phyloP scores from a whole-genome alignment of 805 yeast genomes.

The Phaffomyces opuntiae region DNA sequence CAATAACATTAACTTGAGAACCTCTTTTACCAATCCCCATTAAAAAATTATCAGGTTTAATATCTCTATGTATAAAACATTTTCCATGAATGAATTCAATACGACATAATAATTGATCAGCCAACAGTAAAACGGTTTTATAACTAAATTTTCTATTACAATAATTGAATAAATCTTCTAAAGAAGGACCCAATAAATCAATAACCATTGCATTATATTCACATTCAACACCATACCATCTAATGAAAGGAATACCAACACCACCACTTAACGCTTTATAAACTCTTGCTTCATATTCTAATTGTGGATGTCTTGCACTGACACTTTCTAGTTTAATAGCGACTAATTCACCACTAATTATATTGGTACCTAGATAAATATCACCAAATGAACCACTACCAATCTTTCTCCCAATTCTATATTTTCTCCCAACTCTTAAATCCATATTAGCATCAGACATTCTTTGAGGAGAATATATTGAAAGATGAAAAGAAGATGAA shows the following conservation, averaged over 20 bases:
- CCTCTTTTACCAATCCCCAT: slow-evolving; percentile 90
- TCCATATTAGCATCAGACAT: slow-evolving; percentile 37
- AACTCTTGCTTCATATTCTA: slow-evolving; percentile 94
- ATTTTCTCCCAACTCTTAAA: slow-evolving; percentile 88
- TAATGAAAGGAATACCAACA: slow-evolving; percentile 91
- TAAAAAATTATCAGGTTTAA: slow-evolving; percentile 90
- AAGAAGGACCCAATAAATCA: slow-evolving; percentile 89
- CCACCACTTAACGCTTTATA: slow-evolving; percentile 94
- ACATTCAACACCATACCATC: slow-evolving; percentile 96
- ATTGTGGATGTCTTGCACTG: slow-evolving; percentile 91
- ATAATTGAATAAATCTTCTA: slow-evolving; percentile 93
- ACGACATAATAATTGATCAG: slow-evolving; percentile 91
- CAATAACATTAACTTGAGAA: slow-evolving; percentile 94
- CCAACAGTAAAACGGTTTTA: slow-evolving; percentile 87
- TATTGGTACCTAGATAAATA: slow-evolving; percentile 86
- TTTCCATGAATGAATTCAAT: slow-evolving; percentile 94
- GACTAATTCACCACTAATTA: slow-evolving; percentile 94
- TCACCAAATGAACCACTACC: slow-evolving; percentile 98
- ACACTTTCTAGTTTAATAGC: slow-evolving; percentile 91
- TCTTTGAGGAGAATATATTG: not conserved
- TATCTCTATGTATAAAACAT: slow-evolving; percentile 91
- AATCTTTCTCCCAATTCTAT: slow-evolving; percentile 87
- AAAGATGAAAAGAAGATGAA: no score
- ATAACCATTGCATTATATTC: slow-evolving; percentile 97
- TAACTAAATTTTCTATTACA: slow-evolving; percentile 90